A percentile compares a stretch with the other conserved stretches of the same genome.
Conservation (phyloP, 805 yeast genomes). For the Sugiyamaella marilandica region DNA sequence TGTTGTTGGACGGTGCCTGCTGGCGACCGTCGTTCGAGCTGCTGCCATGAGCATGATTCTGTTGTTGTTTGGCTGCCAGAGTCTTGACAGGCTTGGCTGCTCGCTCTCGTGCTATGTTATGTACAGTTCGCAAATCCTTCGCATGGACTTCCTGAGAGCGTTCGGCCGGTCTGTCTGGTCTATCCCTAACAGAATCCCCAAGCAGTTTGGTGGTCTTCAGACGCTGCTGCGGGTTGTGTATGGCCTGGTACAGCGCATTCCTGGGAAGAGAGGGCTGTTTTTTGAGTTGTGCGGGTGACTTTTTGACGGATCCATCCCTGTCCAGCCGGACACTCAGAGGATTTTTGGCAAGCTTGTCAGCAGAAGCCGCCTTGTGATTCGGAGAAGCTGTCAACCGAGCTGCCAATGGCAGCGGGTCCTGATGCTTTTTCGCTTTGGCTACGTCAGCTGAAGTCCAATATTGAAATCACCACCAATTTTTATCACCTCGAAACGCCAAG, state of each 20-base stretch:
- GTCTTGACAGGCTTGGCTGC: not conserved
- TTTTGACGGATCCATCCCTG: not conserved
- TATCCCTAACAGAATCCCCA: not conserved
- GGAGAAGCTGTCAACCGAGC: not conserved
- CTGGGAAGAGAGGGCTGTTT: not conserved
- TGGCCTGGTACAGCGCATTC: slow-evolving; percentile 8
- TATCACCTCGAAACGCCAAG: no score
- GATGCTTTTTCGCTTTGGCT: not conserved
- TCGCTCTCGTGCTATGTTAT: not conserved
- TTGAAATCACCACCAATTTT: no score
- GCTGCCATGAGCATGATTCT: not conserved
- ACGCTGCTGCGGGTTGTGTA: slow-evolving; percentile 6
- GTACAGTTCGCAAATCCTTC: no score
- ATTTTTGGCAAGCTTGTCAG: not conserved
- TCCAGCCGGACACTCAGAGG: not conserved
- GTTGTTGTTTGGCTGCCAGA: not conserved
- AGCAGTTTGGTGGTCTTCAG: not conserved
- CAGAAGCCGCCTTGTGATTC: not conserved
- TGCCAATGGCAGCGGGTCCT: not conserved
- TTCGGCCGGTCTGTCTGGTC: not conserved
- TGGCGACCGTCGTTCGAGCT: not conserved
- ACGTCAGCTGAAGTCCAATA: not conserved
- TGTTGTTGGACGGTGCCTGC: not conserved
- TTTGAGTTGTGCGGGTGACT: not conserved
- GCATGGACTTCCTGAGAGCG: not conserved